A percentile compares a stretch with the other conserved stretches of the same genome.
These are phyloP conservation scores for Penicillium mononematosum DNA, from an alignment of 495 filamentous ascomycete species.

Conservation along the genomic window DNA sequence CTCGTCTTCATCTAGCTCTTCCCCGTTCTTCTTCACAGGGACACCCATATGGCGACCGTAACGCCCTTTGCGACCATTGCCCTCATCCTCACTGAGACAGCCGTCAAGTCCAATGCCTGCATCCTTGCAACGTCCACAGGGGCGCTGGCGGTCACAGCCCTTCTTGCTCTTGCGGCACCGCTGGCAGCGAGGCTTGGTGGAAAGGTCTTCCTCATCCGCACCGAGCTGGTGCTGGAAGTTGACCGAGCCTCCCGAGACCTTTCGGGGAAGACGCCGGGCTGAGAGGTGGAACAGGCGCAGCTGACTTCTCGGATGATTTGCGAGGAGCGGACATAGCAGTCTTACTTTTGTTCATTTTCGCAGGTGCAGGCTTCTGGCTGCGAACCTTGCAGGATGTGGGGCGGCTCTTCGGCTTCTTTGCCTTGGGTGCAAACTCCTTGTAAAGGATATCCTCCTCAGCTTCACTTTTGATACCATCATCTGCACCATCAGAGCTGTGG, in stretches of 20 bases:
- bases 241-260: constrained; percentile 66
- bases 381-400: constrained; percentile 37
- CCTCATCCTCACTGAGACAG: constrained; percentile 95
- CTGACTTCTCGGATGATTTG: constrained; percentile 57
- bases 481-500: constrained; percentile 60
- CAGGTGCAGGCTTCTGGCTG: constrained; percentile 36
- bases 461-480: constrained; percentile 56
- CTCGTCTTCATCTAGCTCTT: constrained; percentile 26
- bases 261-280: constrained; percentile 70
- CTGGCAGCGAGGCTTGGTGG: constrained; percentile 94
- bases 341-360: constrained; percentile 44
- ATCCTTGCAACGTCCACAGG: constrained; percentile 92
- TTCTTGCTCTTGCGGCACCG: constrained; percentile 99
- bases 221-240: constrained; percentile 69
- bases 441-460: constrained; percentile 47
- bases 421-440: constrained; percentile 42
- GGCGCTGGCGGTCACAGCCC: constrained; percentile 93
- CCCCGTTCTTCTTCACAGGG: constrained; percentile 69
- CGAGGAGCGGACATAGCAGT: constrained; percentile 34
- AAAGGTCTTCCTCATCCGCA: constrained; percentile 84
- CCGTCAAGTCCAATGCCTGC: constrained; percentile 88
- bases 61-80: constrained; percentile 92
- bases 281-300: constrained; percentile 31
- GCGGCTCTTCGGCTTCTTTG: constrained; percentile 48
- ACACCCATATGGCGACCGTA: constrained; percentile 97